Evolutionary conservation across 345 rosid species (phyloP), one percentile per base, ranked within the genome.

Genomic region (Salix udensis): DNA sequence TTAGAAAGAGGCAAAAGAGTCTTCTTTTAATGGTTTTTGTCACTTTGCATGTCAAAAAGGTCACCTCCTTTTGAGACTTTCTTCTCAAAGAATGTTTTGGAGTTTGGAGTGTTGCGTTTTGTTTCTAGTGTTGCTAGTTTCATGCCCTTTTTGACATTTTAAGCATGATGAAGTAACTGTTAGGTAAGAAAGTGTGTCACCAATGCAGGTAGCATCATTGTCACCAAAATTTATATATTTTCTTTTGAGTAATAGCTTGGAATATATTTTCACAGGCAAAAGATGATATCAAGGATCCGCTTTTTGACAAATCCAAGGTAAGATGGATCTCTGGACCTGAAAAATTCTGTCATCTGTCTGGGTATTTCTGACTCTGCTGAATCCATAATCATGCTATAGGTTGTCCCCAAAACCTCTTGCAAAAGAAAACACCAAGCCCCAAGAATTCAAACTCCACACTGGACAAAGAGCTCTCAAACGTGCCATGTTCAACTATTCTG

Each of bases 401-500:
- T 48, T 48, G 73, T 42, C 68, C 68, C 73, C 83, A 65, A 91
- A 84, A 60, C 76, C 82, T 71, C 30, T 68, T 36, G 79, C 84
- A 6, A 93, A 90, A 76, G 98, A 93, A 77, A 90, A 91, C 71
- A 89, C 89, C 14, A 90, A 87, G 80, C 90, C 89, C 9, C 79
- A 79, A 34, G 95, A 89, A 58, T 86, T 93, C 85, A 91, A 82
- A 76, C 94, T 91, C 81, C 98, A 84, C 76, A 90, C 97, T 4
- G 88, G 88, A 39, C 89, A 93, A 76, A 89, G 98, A 86, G 98
- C 98, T 15, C 78, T 73, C 18, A 89, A 88, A 82, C 94, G 97
- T 21, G 97, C 97, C 50, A 87, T 90, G 85, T 91, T 91, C 92
- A 93, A 93, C 80, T 90, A 91, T 74, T 89, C 90, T 71, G 98